These are phyloP conservation scores for Alternaria ventricosa DNA, from an alignment of 2,329 filamentous ascomycete genomes.

Conservation along the genomic window DNA sequence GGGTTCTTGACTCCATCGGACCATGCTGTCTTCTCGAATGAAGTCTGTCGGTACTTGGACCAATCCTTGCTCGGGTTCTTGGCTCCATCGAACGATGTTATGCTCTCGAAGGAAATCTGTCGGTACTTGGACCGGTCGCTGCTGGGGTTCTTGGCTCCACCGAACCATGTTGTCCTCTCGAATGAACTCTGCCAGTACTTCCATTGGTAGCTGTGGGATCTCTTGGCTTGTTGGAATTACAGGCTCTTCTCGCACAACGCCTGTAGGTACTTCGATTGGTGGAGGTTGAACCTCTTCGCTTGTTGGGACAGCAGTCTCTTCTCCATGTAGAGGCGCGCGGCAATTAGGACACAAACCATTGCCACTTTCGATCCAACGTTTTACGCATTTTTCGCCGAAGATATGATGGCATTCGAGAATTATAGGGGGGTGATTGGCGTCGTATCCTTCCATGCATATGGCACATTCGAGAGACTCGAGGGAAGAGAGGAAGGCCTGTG, in stretches of 20 bases:
- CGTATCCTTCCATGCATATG: constrained; percentile 3
- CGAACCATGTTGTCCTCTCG: neutral
- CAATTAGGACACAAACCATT: constrained; percentile 3
- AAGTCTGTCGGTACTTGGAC: neutral
- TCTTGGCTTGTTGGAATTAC: neutral
- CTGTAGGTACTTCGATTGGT: neutral
- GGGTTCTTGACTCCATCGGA: neutral
- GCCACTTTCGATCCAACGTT: neutral
- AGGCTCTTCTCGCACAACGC: neutral
- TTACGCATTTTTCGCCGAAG: constrained; percentile 1
- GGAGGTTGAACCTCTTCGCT: neutral
- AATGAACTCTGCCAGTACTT: neutral
- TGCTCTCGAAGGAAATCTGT: neutral
- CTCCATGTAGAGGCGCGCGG: neutral
- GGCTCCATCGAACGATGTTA: neutral
- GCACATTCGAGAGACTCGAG: neutral
- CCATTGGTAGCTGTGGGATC: neutral
- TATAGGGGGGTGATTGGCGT: neutral
- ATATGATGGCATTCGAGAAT: constrained; percentile 1
- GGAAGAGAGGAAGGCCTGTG: neutral
- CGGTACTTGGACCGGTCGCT: neutral
- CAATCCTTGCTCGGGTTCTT: neutral
- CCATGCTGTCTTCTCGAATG: neutral
- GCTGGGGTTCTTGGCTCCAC: neutral
- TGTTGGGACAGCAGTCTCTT: neutral